Conservation (phyloP, 139 green algal genomes). For the Deuterostichococcus epilithicus region DNA sequence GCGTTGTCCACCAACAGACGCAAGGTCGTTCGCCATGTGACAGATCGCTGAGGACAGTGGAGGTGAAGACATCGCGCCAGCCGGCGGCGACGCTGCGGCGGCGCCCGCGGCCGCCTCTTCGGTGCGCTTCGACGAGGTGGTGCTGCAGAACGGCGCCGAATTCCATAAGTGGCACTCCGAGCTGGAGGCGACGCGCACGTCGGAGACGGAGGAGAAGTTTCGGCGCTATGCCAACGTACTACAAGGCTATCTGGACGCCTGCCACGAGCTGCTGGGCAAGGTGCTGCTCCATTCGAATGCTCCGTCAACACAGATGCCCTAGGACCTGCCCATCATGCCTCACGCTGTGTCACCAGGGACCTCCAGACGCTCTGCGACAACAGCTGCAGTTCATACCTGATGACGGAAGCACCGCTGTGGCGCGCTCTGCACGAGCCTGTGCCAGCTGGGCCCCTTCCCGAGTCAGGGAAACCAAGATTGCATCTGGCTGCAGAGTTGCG, state of each 20-base stretch:
- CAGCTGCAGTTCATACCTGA: too few species aligned
- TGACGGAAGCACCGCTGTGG: too few species aligned
- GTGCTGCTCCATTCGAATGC: slow-evolving; percentile 16
- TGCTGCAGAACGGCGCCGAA: slow-evolving; percentile 70
- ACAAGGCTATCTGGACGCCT: slow-evolving; percentile 52
- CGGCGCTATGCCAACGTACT: slow-evolving; percentile 60
- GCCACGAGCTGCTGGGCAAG: slow-evolving; percentile 58
- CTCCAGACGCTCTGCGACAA: too few species aligned
- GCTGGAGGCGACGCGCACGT: slow-evolving; percentile 71
- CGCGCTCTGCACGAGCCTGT: too few species aligned
- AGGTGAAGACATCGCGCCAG: background rate
- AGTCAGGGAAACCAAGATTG: too few species aligned
- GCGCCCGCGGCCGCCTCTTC: background rate
- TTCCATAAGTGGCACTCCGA: slow-evolving; percentile 90
- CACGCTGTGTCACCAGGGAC: too few species aligned
- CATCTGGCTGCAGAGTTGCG: too few species aligned
- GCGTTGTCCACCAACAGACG: too few species aligned
- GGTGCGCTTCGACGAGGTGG: slow-evolving; percentile 47
- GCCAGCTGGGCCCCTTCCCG: too few species aligned
- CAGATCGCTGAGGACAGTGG: background rate
- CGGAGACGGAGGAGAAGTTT: slow-evolving; percentile 86
- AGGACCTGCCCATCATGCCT: too few species aligned
- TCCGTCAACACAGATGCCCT: too few species aligned
- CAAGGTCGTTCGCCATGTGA: too few species aligned
- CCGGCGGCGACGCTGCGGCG: background rate